phyloP scores from a whole-genome alignment of 202 grass and related monocot species.

The Zoysia matrella region DNA sequence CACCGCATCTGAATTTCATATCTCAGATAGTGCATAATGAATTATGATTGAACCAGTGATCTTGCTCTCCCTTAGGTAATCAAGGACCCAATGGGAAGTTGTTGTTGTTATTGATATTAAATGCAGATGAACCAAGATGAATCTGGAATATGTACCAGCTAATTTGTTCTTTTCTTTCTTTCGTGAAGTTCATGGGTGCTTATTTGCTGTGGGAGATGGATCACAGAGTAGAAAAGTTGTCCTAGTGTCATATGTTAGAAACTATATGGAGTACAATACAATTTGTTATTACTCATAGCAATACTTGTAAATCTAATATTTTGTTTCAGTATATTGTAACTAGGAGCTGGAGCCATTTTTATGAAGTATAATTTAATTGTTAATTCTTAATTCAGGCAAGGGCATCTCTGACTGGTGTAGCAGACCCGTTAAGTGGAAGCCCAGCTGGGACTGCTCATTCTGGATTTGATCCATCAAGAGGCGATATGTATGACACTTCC shows the following conservation, averaged over 20 bases:
- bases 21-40: background rate
- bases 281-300: background rate
- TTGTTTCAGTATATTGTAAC: constrained; percentile 33
- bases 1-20: constrained; percentile 10
- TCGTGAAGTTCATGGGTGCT: too few species aligned
- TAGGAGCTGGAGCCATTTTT: background rate
- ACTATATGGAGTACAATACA: too few species aligned
- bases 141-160: constrained; percentile 14
- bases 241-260: too few species aligned
- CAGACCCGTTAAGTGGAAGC: constrained; percentile 54
- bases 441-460: constrained; percentile 43
- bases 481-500: constrained; percentile 54
- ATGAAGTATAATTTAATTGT: constrained; percentile 33
- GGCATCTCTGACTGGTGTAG: constrained; percentile 39
- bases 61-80: constrained; percentile 6
- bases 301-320: constrained; percentile 11
- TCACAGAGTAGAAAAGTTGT: background rate
- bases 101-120: constrained; percentile 17
- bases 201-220: background rate
- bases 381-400: constrained; percentile 57
- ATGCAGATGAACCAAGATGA: background rate
- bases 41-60: constrained; percentile 16
- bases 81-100: background rate
- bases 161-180: background rate
- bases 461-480: constrained; percentile 62